Evolutionary conservation across 257 asterid genomes (phyloP).

Genomic region (Catharanthus roseus): DNA sequence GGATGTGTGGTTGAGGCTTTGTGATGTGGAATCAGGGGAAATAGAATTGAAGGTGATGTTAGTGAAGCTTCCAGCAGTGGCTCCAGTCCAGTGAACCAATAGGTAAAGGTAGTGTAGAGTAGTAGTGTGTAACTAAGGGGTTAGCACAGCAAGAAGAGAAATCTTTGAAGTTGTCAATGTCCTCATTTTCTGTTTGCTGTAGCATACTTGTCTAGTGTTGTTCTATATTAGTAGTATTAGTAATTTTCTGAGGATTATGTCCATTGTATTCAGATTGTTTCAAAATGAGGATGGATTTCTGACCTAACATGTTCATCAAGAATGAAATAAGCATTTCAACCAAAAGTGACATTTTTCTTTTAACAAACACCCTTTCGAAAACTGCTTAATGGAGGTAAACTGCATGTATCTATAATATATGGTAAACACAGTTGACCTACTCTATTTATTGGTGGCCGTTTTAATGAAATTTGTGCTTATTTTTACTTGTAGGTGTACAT

Average conservation of each 20-base stretch:
- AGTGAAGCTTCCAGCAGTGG: conserved; percentile 18
- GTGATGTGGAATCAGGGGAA: conserved; percentile 45
- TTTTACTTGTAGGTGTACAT: too few relatives aligned
- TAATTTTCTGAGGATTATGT: background rate
- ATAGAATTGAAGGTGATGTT: conserved; percentile 35
- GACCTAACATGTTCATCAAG: background rate
- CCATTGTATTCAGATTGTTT: background rate
- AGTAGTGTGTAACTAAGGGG: conserved; percentile 5
- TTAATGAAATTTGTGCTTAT: too few relatives aligned
- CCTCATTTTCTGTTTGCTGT: background rate
- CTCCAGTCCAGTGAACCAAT: too few relatives aligned
- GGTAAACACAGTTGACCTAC: too few relatives aligned
- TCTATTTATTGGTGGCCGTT: too few relatives aligned
- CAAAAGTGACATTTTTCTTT: too few relatives aligned
- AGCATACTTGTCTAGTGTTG: background rate
- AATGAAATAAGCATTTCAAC: too few relatives aligned
- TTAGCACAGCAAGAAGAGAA: background rate
- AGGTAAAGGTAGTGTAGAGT: too few relatives aligned
- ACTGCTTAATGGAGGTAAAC: too few relatives aligned
- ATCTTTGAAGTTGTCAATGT: background rate
- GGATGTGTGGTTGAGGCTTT: conserved; percentile 41
- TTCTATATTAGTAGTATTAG: too few relatives aligned
- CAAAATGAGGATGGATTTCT: background rate
- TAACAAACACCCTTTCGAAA: too few relatives aligned
- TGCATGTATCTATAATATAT: too few relatives aligned